These are phyloP conservation scores for Leptographium wingfieldii DNA, from an alignment of 2,329 filamentous ascomycete species.

Conservation along the genomic window DNA sequence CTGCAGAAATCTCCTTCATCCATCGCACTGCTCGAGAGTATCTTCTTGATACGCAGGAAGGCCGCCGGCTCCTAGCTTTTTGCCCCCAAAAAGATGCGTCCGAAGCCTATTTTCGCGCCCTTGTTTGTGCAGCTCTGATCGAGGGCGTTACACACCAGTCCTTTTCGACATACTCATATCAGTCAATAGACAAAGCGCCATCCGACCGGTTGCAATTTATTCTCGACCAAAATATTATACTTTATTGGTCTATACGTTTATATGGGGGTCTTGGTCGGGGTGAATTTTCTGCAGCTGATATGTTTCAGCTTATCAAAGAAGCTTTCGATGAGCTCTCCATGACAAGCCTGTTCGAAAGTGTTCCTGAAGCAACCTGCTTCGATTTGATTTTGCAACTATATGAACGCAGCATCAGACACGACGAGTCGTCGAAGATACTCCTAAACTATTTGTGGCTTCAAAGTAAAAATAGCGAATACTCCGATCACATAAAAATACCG, in stretches of 20 bases:
- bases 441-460: not conserved
- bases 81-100: not conserved
- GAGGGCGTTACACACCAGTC: not conserved
- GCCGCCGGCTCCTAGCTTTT: not conserved
- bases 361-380: not conserved
- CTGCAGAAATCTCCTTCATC: not conserved
- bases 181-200: no score
- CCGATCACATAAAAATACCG: no score
- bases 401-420: not conserved
- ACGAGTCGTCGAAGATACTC: not conserved
- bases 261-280: not conserved
- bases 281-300: not conserved
- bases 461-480: not conserved
- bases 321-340: not conserved
- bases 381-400: not conserved
- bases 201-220: not conserved
- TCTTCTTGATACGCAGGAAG: not conserved
- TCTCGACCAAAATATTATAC: not conserved
- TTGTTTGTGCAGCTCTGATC: not conserved
- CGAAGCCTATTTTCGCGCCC: not conserved
- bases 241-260: not conserved
- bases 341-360: not conserved
- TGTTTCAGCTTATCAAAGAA: not conserved
- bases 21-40: not conserved
- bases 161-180: not conserved